phyloP scores from a whole-genome alignment of 345 rosid species.

The Brassica juncea region DNA sequence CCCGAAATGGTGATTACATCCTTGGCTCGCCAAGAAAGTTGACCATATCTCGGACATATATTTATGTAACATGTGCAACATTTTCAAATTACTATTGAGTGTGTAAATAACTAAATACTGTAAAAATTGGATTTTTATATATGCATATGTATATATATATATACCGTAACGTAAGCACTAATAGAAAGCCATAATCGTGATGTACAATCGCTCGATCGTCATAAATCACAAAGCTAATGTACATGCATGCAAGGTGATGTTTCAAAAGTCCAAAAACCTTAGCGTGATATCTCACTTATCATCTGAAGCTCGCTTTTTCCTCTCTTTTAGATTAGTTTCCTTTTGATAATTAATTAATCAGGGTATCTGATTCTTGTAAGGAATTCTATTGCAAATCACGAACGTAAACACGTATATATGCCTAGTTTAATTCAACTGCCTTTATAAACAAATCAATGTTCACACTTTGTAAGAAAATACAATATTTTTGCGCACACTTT shows the following conservation, averaged over 20 bases:
- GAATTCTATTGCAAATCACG: not conserved
- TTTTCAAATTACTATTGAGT: not conserved
- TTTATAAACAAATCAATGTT: not conserved
- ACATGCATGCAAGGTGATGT: conserved; percentile 9
- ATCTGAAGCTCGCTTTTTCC: not conserved
- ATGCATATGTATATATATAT: not conserved
- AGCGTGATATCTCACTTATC: not conserved
- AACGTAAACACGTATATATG: not conserved
- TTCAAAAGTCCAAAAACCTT: conserved; percentile 6
- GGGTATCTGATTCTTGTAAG: not conserved
- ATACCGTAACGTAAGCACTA: conserved; percentile 4
- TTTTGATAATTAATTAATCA: not conserved
- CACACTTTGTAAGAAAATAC: not conserved
- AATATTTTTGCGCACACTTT: not conserved
- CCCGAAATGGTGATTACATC: conserved; percentile 28
- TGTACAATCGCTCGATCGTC: not conserved
- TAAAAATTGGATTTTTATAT: not conserved
- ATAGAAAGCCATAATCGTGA: not conserved
- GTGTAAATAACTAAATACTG: not conserved
- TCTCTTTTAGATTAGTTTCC: not conserved
- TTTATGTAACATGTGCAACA: not conserved
- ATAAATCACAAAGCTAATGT: conserved; percentile 9
- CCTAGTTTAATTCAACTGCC: not conserved
- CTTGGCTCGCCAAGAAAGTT: conserved; percentile 11
- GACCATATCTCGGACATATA: conserved; percentile 10